These are phyloP conservation scores for Cadophora sp. DNA, from an alignment of 2,329 filamentous ascomycete species.

Conservation along the genomic window DNA sequence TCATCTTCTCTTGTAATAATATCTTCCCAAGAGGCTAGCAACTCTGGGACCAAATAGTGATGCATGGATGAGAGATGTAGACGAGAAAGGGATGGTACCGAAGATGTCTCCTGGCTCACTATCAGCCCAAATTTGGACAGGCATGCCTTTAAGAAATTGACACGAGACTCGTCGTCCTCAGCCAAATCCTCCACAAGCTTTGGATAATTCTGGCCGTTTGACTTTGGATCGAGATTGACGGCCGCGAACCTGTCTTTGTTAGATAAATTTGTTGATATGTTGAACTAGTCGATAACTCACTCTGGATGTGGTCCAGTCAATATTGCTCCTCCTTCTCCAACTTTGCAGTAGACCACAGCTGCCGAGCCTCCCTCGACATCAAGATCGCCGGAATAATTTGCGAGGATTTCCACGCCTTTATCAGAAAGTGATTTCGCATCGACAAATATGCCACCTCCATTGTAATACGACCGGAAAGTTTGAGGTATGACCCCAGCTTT, in stretches of 20 bases:
- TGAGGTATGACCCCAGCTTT: constrained; percentile 59
- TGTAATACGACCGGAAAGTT: constrained; percentile 82
- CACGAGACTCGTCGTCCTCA: constrained; percentile 72
- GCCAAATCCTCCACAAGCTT: constrained; percentile 72
- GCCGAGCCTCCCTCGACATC: constrained; percentile 80
- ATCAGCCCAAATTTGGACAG: constrained; percentile 82
- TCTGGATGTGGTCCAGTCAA: constrained; percentile 93
- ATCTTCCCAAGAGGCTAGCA: constrained; percentile 71
- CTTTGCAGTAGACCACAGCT: constrained; percentile 81
- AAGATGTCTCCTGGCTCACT: constrained; percentile 71
- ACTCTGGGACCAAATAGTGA: constrained; percentile 67
- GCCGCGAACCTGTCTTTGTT: constrained; percentile 73
- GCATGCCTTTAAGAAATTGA: constrained; percentile 79
- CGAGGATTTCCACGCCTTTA: constrained; percentile 79
- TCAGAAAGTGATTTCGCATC: constrained; percentile 69
- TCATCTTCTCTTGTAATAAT: constrained; percentile 70
- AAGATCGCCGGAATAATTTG: constrained; percentile 76
- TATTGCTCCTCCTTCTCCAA: constrained; percentile 80
- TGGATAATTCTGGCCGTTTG: constrained; percentile 72
- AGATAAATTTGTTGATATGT: not conserved
- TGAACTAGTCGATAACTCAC: constrained; percentile 56
- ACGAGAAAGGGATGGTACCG: constrained; percentile 79
- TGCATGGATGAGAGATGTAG: constrained; percentile 80
- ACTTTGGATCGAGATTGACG: constrained; percentile 74
- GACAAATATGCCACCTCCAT: constrained; percentile 93